Conservation (phyloP, 2,329 filamentous ascomycete species). For the Phialophora chinensis region DNA sequence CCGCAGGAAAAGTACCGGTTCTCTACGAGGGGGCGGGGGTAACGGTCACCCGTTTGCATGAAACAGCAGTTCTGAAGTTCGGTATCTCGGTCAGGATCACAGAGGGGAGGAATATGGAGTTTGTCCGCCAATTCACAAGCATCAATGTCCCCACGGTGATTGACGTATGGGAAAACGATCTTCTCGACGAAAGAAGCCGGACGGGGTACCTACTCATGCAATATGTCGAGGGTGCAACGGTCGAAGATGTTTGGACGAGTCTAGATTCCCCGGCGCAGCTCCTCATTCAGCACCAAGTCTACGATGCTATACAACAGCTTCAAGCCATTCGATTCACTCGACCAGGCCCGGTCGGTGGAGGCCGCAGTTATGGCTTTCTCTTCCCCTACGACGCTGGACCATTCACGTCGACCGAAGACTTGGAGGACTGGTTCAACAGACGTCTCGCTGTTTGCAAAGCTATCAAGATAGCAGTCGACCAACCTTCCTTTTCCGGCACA, state of each 20-base stretch:
- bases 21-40: background rate
- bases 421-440: conserved; percentile 5
- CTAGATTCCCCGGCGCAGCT: conserved; percentile 1
- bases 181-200: background rate
- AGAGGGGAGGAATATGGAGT: conserved; percentile 1
- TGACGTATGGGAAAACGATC: background rate
- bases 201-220: conserved; percentile 5
- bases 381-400: background rate
- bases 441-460: background rate
- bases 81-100: background rate
- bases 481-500: background rate
- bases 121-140: conserved; percentile 9
- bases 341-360: conserved; percentile 7
- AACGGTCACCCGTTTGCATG: background rate
- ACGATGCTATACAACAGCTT: conserved; percentile 8
- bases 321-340: conserved; percentile 7
- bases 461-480: background rate
- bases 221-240: conserved; percentile 3
- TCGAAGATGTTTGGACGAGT: conserved; percentile 5
- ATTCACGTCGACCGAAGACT: conserved; percentile 9
- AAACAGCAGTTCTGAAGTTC: conserved; percentile 1
- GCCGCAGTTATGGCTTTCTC: background rate
- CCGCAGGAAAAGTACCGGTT: background rate
- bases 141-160: background rate
- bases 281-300: conserved; percentile 1